phyloP scores from a whole-genome alignment of 768 basidiomycete genomes.

The Filobasidium floriforme region DNA sequence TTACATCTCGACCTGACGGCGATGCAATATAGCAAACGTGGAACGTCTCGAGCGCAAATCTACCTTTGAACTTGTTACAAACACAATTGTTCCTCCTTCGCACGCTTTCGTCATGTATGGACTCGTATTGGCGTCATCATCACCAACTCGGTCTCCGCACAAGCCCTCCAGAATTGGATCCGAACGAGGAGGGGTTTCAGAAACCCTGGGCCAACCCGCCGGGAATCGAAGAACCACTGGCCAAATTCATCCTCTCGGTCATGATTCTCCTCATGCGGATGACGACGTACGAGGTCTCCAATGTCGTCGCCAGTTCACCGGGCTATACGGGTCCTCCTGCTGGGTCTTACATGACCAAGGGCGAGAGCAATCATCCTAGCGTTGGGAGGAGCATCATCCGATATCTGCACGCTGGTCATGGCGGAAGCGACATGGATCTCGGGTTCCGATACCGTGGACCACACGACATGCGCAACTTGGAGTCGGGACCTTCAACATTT shows the following conservation, averaged over 20 bases:
- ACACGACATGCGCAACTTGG: neutral
- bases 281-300: conserved; percentile 47
- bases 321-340: conserved; percentile 10
- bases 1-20: neutral
- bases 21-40: conserved; percentile 12
- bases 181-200: conserved; percentile 33
- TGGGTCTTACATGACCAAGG: conserved; percentile 22
- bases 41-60: conserved; percentile 25
- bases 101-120: conserved; percentile 67
- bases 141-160: conserved; percentile 46
- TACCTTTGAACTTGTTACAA: conserved; percentile 66
- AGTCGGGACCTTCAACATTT: conserved; percentile 3
- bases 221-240: conserved; percentile 71
- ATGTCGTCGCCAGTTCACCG: conserved; percentile 7
- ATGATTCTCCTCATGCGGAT: conserved; percentile 76
- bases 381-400: conserved; percentile 7
- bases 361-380: conserved; percentile 11
- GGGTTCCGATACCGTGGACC: conserved; percentile 7
- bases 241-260: conserved; percentile 70
- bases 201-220: conserved; percentile 58
- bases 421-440: conserved; percentile 11
- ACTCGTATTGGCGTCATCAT: conserved; percentile 63
- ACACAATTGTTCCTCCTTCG: conserved; percentile 81
- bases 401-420: conserved; percentile 14
- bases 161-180: conserved; percentile 35